Base-by-base conservation (phyloP, 805 yeast genomes). In the Candida taoyuanica region DNA sequence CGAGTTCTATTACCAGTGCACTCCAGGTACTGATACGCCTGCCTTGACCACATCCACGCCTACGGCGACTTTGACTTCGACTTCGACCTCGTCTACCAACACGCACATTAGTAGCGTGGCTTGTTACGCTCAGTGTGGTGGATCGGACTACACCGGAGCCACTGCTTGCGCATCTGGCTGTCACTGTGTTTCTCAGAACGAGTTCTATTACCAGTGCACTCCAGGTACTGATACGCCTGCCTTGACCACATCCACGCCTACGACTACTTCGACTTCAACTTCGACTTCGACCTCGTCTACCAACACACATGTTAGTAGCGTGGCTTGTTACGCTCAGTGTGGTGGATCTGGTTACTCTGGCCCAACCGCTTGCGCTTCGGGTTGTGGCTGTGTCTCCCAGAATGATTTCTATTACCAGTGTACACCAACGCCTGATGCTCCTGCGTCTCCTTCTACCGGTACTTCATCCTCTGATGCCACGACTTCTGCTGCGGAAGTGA, bases 61-160 rank as follows among this genome's bases (percentile, higher is more conserved):
- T 17, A 15, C 30, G 7, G 16, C 30, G 8, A 28, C 28, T 14
- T 12, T 11, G 18, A 28, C 18, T 28, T 28, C 30, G 16, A 14
- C 30, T 12, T 8, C 30, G 6, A 14, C 18, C 30, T 8, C 9
- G 18, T 28, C 31, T 29, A 21, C 32, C 17, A 16, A 17, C 18
- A 30, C n/a, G n/a, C n/a, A n/a, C n/a, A n/a, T n/a, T n/a, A n/a
- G n/a, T n/a, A n/a, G n/a, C n/a, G n/a, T n/a, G n/a, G n/a, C n/a
- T n/a, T n/a, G n/a, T n/a, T n/a, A 41, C 21, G 43, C 36, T 7
- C 43, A 42, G 17, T 48, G 50, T 40, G 50, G 53, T 33, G 48
- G 49, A 28, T n/a, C 11, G 4, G 21, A 21, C 9, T 40, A 21
- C 30, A 31, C 26, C 7, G 43, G 46, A 13, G 29, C 41, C 2